A percentile compares a stretch with the other conserved stretches of the same genome.
phyloP scores from a whole-genome alignment of 306 rosid species.

The Begonia masoniana region DNA sequence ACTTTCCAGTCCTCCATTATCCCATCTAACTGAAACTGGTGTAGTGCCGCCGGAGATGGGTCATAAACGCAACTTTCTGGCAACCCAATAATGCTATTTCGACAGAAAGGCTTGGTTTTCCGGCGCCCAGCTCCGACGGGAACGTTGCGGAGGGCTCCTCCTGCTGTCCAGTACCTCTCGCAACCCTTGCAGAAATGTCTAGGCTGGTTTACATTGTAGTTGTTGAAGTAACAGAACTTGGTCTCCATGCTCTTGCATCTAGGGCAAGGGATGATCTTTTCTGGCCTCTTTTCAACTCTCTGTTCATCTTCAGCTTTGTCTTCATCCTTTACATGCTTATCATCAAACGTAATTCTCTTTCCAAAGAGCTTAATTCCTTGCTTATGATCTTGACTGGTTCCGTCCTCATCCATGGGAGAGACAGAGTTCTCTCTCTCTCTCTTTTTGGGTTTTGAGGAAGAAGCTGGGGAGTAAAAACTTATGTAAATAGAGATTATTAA shows the following conservation, averaged over 20 bases:
- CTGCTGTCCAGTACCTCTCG: slow-evolving; percentile 87
- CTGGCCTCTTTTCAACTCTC: slow-evolving; percentile 37
- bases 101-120: slow-evolving; percentile 43
- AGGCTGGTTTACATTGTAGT: slow-evolving; percentile 86
- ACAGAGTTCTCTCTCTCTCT: slow-evolving; percentile 3
- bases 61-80: slow-evolving; percentile 24
- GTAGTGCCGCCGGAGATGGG: slow-evolving; percentile 27
- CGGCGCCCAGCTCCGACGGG: slow-evolving; percentile 75
- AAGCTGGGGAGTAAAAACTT: no score
- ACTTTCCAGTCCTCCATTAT: slow-evolving; percentile 39
- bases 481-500: no score
- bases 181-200: slow-evolving; percentile 82
- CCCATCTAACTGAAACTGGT: slow-evolving; percentile 33
- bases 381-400: slow-evolving; percentile 22
- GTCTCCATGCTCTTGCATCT: slow-evolving; percentile 93
- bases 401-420: slow-evolving; percentile 26
- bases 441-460: no score
- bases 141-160: slow-evolving; percentile 80
- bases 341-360: slow-evolving; percentile 38
- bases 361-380: slow-evolving; percentile 85
- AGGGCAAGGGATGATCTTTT: slow-evolving; percentile 66
- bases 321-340: slow-evolving; percentile 20
- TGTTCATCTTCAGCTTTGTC: slow-evolving; percentile 13
- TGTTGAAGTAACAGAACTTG: slow-evolving; percentile 83
- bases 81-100: slow-evolving; percentile 13